Conservation (phyloP, 441 rosid species). For the Theobroma grandiflorum region DNA sequence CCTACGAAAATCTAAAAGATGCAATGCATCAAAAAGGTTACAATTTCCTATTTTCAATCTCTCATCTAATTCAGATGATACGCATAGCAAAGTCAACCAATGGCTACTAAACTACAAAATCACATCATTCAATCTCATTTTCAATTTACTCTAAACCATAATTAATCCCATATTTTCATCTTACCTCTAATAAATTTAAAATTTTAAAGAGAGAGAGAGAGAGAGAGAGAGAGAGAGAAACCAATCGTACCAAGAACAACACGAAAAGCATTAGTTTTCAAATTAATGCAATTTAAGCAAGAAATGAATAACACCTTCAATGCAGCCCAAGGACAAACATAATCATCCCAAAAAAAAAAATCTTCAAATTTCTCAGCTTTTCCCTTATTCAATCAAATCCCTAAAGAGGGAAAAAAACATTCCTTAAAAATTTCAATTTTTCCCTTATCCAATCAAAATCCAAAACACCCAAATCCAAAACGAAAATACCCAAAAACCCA, state of each 20-base stretch:
- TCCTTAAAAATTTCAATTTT: neutral
- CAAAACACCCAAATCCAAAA: neutral
- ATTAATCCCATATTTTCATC: neutral
- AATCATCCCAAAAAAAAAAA: neutral
- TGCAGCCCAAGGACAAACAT: neutral
- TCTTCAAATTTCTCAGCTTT: neutral
- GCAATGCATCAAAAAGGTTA: neutral
- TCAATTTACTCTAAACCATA: neutral
- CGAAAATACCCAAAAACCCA: neutral
- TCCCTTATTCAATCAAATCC: slow-evolving; percentile 2
- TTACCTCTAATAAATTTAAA: neutral
- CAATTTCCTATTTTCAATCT: neutral
- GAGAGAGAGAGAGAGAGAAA: neutral
- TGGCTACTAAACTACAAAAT: neutral
- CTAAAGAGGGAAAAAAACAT: neutral
- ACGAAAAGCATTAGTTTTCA: neutral
- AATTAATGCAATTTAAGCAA: neutral
- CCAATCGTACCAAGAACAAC: neutral
- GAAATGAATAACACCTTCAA: slow-evolving; percentile 7
- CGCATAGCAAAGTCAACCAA: neutral
- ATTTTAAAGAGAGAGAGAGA: neutral
- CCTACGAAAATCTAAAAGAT: neutral
- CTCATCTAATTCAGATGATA: neutral
- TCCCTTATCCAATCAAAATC: neutral
- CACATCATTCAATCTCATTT: neutral